phyloP scores from a whole-genome alignment of 108 stramenopile genomes.

The Cyclostephanos tholiformis region DNA sequence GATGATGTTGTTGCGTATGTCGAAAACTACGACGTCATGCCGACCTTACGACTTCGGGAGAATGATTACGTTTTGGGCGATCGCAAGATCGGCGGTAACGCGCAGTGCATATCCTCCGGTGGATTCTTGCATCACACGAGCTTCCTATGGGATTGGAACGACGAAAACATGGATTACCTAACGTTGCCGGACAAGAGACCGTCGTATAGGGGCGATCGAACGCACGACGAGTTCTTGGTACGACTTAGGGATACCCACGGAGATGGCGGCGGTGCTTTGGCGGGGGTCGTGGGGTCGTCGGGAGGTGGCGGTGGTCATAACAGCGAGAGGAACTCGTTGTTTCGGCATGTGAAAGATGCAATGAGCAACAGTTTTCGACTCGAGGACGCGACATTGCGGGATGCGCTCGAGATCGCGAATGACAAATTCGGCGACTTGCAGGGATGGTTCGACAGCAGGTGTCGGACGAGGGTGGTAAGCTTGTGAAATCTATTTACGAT shows the following conservation, averaged over 20 bases:
- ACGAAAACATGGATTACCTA: slow-evolving; percentile 78
- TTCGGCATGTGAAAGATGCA: slow-evolving; percentile 44
- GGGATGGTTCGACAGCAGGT: slow-evolving; percentile 61
- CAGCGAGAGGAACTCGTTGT: slow-evolving; percentile 46
- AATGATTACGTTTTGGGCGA: slow-evolving; percentile 89
- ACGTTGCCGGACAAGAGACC: slow-evolving; percentile 89
- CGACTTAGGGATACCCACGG: slow-evolving; percentile 67
- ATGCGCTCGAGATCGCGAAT: slow-evolving; percentile 37
- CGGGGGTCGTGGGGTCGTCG: no score
- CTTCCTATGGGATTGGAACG: slow-evolving; percentile 89
- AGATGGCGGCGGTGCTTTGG: no score
- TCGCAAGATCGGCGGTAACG: slow-evolving; percentile 95
- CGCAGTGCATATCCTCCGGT: slow-evolving; percentile 83
- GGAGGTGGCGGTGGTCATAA: neutral
- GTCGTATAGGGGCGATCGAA: slow-evolving; percentile 85
- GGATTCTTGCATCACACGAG: slow-evolving; percentile 96
- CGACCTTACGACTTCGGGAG: slow-evolving; percentile 66
- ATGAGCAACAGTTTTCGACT: slow-evolving; percentile 32
- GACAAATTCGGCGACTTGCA: slow-evolving; percentile 62
- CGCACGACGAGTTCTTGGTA: slow-evolving; percentile 84
- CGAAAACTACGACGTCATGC: slow-evolving; percentile 2
- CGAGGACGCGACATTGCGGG: slow-evolving; percentile 34
- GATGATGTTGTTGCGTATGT: no score
- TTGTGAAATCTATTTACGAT: slow-evolving; percentile 4
- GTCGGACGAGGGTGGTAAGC: slow-evolving; percentile 59